A percentile compares a stretch with the other conserved stretches of the same genome.
Conservation (phyloP, 768 basidiomycete species). For the Lentinula guzmanii region DNA sequence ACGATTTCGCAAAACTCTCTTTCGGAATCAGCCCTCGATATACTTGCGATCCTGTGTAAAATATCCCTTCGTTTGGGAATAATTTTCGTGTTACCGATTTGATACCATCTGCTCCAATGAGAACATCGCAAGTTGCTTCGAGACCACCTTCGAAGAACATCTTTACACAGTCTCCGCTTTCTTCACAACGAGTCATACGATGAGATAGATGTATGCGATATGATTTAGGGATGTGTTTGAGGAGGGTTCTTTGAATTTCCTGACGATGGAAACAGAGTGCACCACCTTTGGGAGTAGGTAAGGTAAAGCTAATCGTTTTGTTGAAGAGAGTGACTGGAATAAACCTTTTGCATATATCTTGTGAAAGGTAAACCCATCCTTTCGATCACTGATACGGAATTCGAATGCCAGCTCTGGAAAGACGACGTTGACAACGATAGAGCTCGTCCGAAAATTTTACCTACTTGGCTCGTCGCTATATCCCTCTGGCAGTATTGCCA, state of each 20-base stretch:
- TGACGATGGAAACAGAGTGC: slow-evolving; percentile 30
- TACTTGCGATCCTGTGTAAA: slow-evolving; percentile 30
- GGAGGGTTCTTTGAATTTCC: slow-evolving; percentile 36
- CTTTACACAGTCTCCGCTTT: slow-evolving; percentile 12
- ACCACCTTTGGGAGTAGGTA: slow-evolving; percentile 15
- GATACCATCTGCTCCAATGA: slow-evolving; percentile 37
- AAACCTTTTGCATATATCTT: slow-evolving; percentile 16
- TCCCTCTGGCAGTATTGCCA: slow-evolving; percentile 7
- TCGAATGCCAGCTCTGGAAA: slow-evolving; percentile 15
- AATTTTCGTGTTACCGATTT: slow-evolving; percentile 16
- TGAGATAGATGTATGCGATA: slow-evolving; percentile 30
- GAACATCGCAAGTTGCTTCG: slow-evolving; percentile 24
- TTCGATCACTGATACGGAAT: slow-evolving; percentile 27
- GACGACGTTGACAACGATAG: slow-evolving; percentile 3
- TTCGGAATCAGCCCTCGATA: slow-evolving; percentile 31
- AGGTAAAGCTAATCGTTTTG: neutral
- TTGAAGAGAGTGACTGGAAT: neutral
- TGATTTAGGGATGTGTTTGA: slow-evolving; percentile 26
- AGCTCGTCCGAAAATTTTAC: neutral
- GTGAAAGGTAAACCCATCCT: slow-evolving; percentile 23
- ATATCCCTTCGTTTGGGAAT: slow-evolving; percentile 21
- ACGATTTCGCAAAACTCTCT: slow-evolving; percentile 16
- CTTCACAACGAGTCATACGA: slow-evolving; percentile 31
- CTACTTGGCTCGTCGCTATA: slow-evolving; percentile 17
- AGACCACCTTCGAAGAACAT: slow-evolving; percentile 20